Evolutionary conservation across 2,329 filamentous ascomycete species (phyloP), one percentile per base, ranked within the genome.

Genomic region (Botryotinia calthae): DNA sequence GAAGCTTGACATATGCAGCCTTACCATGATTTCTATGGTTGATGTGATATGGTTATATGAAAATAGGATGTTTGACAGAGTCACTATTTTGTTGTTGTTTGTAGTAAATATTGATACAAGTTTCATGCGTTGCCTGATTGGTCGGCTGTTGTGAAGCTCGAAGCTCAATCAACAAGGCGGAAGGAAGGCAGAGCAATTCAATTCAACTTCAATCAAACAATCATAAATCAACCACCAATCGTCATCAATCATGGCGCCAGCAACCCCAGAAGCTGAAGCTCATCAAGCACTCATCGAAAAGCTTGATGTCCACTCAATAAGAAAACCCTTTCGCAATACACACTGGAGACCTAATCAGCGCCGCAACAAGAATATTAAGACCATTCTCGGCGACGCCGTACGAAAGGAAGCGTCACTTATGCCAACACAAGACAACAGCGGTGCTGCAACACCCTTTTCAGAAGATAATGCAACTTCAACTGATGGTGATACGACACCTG

Each of bases 351-450:
- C 96, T 25, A 94, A 95, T 77, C 92, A 95, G 82, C 94, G 96
- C 69, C 93, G 96, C 83, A 99, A 99, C 88, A 99, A 99, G 86
- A 98, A 97, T 83, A 91, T 98, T 83, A 98, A 98, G 83, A 93
- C 97, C 79, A 96, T 99, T 75, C 87, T 99, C 74, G 92, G 94
- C 74, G 96, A 99, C 79, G 93, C 92, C 20, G 89, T 93, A 34
- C 91, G 94, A 78, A 93, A 92, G 80, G 95, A 98, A 85, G 93
- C 94, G n/a, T 97, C 94, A 5, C 87, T 93, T 51, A 86, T 95
- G 80, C 93, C 92, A 25, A 97, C 89, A 1, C 91, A 93, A 81
- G 91, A 92, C 80, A 93, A 93, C 81, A 95, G 92, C 80, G 94
- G 94, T 76, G 87, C 89, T 70, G 93, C 88, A 10, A 97, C 95